Conservation (phyloP, 2,329 filamentous ascomycete species). For the Ceratocystis cacaofunesta region DNA sequence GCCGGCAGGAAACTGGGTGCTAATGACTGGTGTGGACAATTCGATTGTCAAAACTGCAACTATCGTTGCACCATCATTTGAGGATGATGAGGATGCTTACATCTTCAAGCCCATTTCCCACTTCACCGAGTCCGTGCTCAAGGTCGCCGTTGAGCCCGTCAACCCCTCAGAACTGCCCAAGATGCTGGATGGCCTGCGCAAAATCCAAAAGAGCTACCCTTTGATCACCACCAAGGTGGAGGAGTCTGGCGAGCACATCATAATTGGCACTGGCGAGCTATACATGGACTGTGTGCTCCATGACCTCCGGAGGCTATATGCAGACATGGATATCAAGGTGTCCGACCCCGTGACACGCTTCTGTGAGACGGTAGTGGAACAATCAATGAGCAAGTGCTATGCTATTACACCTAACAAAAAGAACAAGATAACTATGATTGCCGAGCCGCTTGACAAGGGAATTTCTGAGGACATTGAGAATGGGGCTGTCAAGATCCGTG, state of each 20-base stretch:
- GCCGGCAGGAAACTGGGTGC: constrained; percentile 81
- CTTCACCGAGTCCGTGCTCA: constrained; percentile 95
- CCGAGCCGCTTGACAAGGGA: constrained; percentile 85
- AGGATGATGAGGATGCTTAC: constrained; percentile 80
- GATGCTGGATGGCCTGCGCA: constrained; percentile 92
- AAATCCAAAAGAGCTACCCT: constrained; percentile 96
- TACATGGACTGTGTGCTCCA: constrained; percentile 99
- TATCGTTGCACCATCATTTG: constrained; percentile 62
- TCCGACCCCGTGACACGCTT: constrained; percentile 95
- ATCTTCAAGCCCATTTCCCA: constrained; percentile 89
- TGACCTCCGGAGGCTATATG: constrained; percentile 82
- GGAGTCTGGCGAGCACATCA: constrained; percentile 90
- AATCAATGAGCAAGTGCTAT: constrained; percentile 94
- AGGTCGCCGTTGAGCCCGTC: constrained; percentile 93
- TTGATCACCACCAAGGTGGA: constrained; percentile 94
- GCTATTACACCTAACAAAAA: constrained; percentile 97
- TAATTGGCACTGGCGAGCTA: constrained; percentile 91
- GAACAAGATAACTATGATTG: constrained; percentile 98
- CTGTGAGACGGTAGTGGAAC: constrained; percentile 95
- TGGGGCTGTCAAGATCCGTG: constrained; percentile 78
- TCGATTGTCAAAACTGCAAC: constrained; percentile 97
- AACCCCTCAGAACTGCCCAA: constrained; percentile 96
- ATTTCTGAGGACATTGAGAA: constrained; percentile 91
- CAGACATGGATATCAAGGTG: constrained; percentile 98
- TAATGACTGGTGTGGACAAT: constrained; percentile 89